Conservation (phyloP, 106 monocot genomes). For the Dactylorhiza incarnata region DNA sequence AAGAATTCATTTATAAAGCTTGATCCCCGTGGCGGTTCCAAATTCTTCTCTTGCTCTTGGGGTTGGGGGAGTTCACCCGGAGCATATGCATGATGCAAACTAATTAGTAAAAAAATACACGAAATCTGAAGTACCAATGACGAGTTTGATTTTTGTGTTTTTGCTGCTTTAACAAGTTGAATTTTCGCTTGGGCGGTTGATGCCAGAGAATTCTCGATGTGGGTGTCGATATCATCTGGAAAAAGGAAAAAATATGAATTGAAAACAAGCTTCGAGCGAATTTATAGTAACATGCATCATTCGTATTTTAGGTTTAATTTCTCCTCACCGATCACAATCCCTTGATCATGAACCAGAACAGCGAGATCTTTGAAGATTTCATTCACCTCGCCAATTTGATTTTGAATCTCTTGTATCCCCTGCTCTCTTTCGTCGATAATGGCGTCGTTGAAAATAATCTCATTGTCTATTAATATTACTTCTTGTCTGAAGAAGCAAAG, state of each 20-base stretch:
- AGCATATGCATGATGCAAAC: no score
- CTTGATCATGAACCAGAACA: conserved; percentile 76
- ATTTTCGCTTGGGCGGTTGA: conserved; percentile 51
- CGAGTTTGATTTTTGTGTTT: conserved; percentile 70
- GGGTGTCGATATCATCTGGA: conserved; percentile 68
- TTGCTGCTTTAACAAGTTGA: conserved; percentile 64
- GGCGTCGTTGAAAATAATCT: conserved; percentile 83
- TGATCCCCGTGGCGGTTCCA: no score
- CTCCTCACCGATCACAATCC: conserved; percentile 55
- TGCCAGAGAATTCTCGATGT: conserved; percentile 47
- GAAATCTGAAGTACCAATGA: conserved; percentile 51
- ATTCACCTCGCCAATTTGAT: conserved; percentile 86
- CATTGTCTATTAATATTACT: conserved; percentile 59
- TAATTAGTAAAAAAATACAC: no score
- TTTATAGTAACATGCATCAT: neutral
- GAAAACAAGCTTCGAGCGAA: neutral
- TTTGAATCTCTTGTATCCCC: conserved; percentile 77
- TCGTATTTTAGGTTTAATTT: neutral
- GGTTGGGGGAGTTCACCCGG: no score
- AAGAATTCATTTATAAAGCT: no score
- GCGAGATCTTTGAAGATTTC: conserved; percentile 85
- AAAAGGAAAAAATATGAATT: conserved; percentile 1
- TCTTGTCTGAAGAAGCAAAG: conserved; percentile 42
- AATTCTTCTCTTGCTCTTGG: no score
- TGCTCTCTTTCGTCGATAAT: conserved; percentile 96